Conservation (phyloP, 208 protist genomes). For the Herpetomonas muscarum region DNA sequence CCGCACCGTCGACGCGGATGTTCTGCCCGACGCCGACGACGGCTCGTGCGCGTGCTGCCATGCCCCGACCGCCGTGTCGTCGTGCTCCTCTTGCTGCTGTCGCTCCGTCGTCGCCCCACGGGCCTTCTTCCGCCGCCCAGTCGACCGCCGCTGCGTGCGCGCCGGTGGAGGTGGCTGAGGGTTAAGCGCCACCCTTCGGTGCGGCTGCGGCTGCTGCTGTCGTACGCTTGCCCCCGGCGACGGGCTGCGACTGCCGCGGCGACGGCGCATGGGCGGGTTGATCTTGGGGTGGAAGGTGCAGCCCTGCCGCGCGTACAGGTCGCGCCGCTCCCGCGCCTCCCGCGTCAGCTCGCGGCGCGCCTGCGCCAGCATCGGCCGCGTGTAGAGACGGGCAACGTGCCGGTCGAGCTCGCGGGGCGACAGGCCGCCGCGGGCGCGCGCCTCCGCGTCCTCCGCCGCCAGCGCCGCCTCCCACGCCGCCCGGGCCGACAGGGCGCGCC, state of each 20-base stretch:
- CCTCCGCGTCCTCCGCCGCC: constrained; percentile 6
- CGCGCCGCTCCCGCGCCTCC: neutral
- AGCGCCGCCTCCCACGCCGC: constrained; percentile 13
- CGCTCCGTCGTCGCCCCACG: too few relatives aligned
- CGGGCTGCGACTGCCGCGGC: neutral
- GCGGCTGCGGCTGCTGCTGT: neutral
- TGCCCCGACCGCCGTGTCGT: too few relatives aligned
- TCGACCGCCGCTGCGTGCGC: too few relatives aligned
- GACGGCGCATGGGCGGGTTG: constrained; percentile 6
- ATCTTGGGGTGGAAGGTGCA: constrained; percentile 30
- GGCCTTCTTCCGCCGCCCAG: too few relatives aligned
- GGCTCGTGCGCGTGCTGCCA: too few relatives aligned
- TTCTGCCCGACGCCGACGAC: too few relatives aligned
- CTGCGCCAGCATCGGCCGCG: constrained; percentile 13
- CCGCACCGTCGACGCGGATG: too few relatives aligned
- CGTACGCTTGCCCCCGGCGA: neutral
- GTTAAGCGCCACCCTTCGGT: neutral
- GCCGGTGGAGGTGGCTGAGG: too few relatives aligned
- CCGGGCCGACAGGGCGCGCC: constrained; percentile 15
- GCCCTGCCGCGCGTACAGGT: constrained; percentile 11
- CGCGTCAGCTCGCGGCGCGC: constrained; percentile 9
- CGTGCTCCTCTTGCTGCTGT: too few relatives aligned
- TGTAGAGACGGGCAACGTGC: constrained; percentile 28
- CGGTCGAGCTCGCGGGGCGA: constrained; percentile 10
- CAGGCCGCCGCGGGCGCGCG: constrained; percentile 7